Evolutionary conservation across 768 basidiomycete species (phyloP), one percentile per base, ranked within the genome.

Genomic region (Lactarius sanguifluus): DNA sequence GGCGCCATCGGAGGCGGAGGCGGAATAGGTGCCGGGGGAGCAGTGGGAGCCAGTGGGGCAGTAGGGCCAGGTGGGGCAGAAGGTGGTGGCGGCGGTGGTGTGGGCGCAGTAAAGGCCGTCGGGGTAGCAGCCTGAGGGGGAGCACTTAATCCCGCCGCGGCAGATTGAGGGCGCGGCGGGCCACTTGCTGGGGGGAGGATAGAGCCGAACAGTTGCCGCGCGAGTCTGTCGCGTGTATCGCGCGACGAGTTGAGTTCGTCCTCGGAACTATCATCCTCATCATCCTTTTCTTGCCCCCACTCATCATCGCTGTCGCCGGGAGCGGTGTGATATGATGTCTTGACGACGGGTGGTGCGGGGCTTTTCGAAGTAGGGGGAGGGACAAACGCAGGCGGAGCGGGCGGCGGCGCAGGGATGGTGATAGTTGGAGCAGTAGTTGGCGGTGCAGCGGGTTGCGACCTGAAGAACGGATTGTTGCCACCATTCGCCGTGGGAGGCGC

Each of bases 241-340:
- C 95, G 81, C 4, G 84, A 86, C 16, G 81, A 81, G n/a, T 82
- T 80, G 57, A 89, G 78, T 66, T 94, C 94, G 74, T 94, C 94
- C 62, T 94, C 92, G 61, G 86, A 89, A 68, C 85, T 88, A 71
- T 89, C 87, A 6, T 85, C 83, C 5, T 84, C 83, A 9, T 82
- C 83, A 52, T 85, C 86, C 75, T 95, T 93, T 72, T 85, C 79
- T 58, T 92, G 86, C 62, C 89, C 93, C 93, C 94, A 96, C 59
- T 94, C 92, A 20, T 91, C 90, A 2, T 91, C 89, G 38, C 80
- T 79, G 40, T 79, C 81, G 2, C 77, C 76, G 1, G 88, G 82
- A 0, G 85, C 89, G 1, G 85, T 88, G 68, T 89, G 77, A 67
- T 92, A 91, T 3, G 82, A 74, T 0, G 83, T 75, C 73, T 84